These are phyloP conservation scores for Fusarium zealandicum DNA, from an alignment of 2,329 filamentous ascomycete genomes.

Conservation along the genomic window DNA sequence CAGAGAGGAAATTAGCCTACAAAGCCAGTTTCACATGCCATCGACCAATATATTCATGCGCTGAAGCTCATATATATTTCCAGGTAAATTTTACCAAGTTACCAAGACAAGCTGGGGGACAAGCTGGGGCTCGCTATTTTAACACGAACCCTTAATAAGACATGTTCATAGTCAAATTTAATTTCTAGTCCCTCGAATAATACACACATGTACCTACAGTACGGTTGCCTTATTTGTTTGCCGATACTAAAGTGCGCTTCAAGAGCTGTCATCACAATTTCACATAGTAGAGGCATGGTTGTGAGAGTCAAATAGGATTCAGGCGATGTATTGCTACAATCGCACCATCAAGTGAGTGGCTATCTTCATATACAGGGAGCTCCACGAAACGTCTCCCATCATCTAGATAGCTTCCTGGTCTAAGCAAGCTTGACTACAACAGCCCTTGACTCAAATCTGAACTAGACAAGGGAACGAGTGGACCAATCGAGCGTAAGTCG, in stretches of 20 bases:
- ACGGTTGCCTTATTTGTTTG: too few species aligned
- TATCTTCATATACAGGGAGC: not conserved
- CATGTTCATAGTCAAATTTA: too few species aligned
- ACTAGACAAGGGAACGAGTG: not conserved
- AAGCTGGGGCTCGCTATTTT: too few species aligned
- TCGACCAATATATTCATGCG: not conserved
- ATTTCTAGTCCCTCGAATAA: too few species aligned
- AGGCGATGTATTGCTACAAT: not conserved
- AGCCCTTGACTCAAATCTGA: not conserved
- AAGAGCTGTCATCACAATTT: not conserved
- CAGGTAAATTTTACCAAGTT: too few species aligned
- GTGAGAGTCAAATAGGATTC: not conserved
- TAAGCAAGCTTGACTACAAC: not conserved
- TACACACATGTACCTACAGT: too few species aligned
- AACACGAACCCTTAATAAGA: too few species aligned
- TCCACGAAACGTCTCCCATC: not conserved
- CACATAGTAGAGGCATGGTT: not conserved
- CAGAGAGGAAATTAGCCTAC: not conserved
- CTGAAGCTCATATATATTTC: too few species aligned
- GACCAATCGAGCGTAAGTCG: not conserved
- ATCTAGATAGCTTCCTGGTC: not conserved
- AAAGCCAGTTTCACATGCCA: conserved; percentile 34
- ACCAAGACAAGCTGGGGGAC: too few species aligned
- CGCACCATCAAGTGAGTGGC: not conserved
- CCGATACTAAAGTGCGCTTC: too few species aligned